A percentile compares a stretch with the other conserved stretches of the same genome.
These are phyloP conservation scores for Diversispora eburnea DNA, from an alignment of 192 early-diverging fungal species.

Conservation along the genomic window DNA sequence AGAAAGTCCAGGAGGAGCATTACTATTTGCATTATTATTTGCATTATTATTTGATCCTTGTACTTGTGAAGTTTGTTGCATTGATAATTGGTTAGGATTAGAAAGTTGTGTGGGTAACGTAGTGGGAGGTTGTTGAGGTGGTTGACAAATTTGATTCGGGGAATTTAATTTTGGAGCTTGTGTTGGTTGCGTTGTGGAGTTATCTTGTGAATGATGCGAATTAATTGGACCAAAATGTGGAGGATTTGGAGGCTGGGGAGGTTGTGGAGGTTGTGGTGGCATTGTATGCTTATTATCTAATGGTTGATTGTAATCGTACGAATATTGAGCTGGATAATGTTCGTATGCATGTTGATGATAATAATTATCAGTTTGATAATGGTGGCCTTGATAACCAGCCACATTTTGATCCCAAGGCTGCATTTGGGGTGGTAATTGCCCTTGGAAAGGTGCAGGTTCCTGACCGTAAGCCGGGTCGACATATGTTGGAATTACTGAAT, in stretches of 20 bases:
- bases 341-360: slow-evolving; percentile 3
- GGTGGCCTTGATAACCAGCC: slow-evolving; percentile 3
- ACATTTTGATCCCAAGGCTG: slow-evolving; percentile 11
- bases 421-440: slow-evolving; percentile 20
- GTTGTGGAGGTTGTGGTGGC: slow-evolving; percentile 18
- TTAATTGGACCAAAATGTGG: neutral
- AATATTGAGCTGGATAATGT: slow-evolving; percentile 1
- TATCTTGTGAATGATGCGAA: neutral
- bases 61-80: neutral
- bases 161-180: neutral
- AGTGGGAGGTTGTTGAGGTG: too few relatives aligned
- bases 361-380: neutral
- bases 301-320: slow-evolving; percentile 5
- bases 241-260: slow-evolving; percentile 10
- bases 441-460: slow-evolving; percentile 22
- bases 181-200: neutral
- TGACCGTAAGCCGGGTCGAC: neutral
- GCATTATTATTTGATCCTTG: neutral
- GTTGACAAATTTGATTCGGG: neutral
- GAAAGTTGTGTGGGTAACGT: too few relatives aligned
- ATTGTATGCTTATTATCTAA: neutral
- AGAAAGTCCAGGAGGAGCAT: neutral
- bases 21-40: neutral
- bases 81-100: too few relatives aligned
- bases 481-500: neutral